Base-by-base conservation (phyloP, 164 flowering plant species). In the Umbilicus rupestris region DNA sequence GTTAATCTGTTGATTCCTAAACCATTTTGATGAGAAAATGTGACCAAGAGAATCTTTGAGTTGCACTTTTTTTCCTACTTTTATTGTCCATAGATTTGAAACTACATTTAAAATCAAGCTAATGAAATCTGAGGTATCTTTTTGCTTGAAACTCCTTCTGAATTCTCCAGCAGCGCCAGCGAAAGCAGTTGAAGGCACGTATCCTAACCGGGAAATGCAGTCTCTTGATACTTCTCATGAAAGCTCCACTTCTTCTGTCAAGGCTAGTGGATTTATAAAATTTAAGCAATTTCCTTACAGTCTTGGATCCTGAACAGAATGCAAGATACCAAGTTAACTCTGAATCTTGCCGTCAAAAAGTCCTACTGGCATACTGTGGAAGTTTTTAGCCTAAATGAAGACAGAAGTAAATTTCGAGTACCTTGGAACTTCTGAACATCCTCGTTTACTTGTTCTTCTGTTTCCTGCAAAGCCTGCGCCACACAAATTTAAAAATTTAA, bases 151-250 rank as follows among this genome's bases (percentile, higher is more conserved):
- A 73, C 47, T 75, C 80, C 62, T 74, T 84, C 20, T 87, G 81
- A 41, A 85, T 52, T 55, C 44, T 77, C 71, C 81, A 71, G 87
- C 88, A 88, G 63, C 74, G 71, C 65, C 78, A 71, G 1, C 75
- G 80, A 55, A 86, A 77, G 69, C 81, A 80, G 31, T 71, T 57
- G 50, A 86, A 82, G 49, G 84, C 80, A 19, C 68, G 88, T 60
- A 84, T 80, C 76, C 81, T 89, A 26, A 87, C 74, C 39, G 73
- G 79, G 49, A 71, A 83, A 55, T 72, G 88, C 69, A 83, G 72
- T 76, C 80, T 74, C 77, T 75, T 87, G 64, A 89, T 77, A 74
- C 79, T 83, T 69, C 69, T 84, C 26, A 67, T 55, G 12, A 86
- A 72, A 26, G 66, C 44, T 12, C 73, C 50, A 67, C 78, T 80